Conservation (phyloP, 2,329 filamentous ascomycete species). For the Cladosporium colombiae region DNA sequence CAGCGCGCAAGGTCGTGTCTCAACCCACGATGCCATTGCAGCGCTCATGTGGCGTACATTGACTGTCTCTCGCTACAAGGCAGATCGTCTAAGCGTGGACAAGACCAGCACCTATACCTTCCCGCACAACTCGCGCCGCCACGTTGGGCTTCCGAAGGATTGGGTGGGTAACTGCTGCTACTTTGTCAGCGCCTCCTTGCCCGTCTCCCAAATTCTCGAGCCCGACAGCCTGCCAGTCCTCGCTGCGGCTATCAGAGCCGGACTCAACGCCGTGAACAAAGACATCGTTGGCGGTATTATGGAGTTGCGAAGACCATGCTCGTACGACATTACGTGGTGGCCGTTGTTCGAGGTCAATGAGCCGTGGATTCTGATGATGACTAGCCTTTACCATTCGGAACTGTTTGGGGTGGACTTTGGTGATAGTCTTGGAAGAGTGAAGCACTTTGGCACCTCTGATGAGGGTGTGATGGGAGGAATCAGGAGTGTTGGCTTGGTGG, state of each 20-base stretch:
- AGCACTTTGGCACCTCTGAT: constrained; percentile 26
- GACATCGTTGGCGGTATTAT: constrained; percentile 23
- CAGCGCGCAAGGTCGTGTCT: constrained; percentile 21
- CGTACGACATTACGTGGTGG: constrained; percentile 26
- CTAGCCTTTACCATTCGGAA: constrained; percentile 26
- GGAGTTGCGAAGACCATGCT: constrained; percentile 20
- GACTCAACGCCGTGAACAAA: constrained; percentile 21
- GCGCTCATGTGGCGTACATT: constrained; percentile 26
- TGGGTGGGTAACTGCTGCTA: constrained; percentile 29
- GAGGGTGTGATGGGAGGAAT: constrained; percentile 25
- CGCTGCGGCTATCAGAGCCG: constrained; percentile 24
- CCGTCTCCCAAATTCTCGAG: constrained; percentile 21
- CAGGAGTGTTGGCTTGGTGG: constrained; percentile 26
- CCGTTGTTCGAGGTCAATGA: constrained; percentile 21
- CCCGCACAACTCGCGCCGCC: constrained; percentile 26
- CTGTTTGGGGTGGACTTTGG: constrained; percentile 23
- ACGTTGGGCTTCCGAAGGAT: constrained; percentile 23
- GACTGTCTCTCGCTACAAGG: constrained; percentile 22
- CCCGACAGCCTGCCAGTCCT: constrained; percentile 24
- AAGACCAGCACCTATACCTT: constrained; percentile 24
- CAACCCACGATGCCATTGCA: constrained; percentile 28
- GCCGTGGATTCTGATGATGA: constrained; percentile 24
- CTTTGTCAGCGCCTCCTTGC: constrained; percentile 24
- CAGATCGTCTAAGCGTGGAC: constrained; percentile 24
- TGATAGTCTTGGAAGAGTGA: constrained; percentile 20